Percentiles rank a stretch among this genome's conserved stretches.
Evolutionary conservation across 805 yeast species (phyloP).

Genomic region (Dipodascus geniculatus): DNA sequence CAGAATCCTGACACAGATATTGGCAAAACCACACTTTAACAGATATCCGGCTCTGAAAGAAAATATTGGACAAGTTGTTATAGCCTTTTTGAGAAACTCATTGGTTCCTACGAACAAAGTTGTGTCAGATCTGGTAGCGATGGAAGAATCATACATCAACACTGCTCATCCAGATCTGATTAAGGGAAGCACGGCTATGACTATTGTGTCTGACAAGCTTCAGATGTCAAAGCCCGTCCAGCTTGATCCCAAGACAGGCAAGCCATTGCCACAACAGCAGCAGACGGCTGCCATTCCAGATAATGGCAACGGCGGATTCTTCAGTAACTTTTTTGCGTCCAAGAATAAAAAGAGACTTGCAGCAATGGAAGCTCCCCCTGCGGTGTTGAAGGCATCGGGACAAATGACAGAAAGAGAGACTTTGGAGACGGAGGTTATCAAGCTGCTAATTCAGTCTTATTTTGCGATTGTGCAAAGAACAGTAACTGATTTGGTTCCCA

Average conservation of each 20-base stretch:
- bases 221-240: conserved; percentile 63
- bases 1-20: conserved; percentile 76
- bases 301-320: conserved; percentile 65
- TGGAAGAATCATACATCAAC: conserved; percentile 90
- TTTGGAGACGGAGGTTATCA: conserved; percentile 93
- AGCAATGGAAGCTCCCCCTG: conserved; percentile 94
- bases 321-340: conserved; percentile 88
- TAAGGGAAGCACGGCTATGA: conserved; percentile 91
- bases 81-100: conserved; percentile 68
- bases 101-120: conserved; percentile 78
- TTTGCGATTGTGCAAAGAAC: conserved; percentile 88
- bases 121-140: conserved; percentile 66
- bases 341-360: conserved; percentile 89
- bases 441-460: conserved; percentile 79
- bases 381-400: conserved; percentile 85
- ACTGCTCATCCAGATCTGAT: conserved; percentile 96
- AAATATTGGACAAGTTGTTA: conserved; percentile 67
- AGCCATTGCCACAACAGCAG: conserved; percentile 41
- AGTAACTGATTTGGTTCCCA: conserved; percentile 86
- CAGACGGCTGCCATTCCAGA: conserved; percentile 23
- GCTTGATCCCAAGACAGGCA: conserved; percentile 88
- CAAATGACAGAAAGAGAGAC: conserved; percentile 88
- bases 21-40: conserved; percentile 67
- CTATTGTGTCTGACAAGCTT: conserved; percentile 75
- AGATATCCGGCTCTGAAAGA: conserved; percentile 92